These are phyloP conservation scores for Acacia confusa DNA, from an alignment of 306 rosid genomes.

Conservation along the genomic window DNA sequence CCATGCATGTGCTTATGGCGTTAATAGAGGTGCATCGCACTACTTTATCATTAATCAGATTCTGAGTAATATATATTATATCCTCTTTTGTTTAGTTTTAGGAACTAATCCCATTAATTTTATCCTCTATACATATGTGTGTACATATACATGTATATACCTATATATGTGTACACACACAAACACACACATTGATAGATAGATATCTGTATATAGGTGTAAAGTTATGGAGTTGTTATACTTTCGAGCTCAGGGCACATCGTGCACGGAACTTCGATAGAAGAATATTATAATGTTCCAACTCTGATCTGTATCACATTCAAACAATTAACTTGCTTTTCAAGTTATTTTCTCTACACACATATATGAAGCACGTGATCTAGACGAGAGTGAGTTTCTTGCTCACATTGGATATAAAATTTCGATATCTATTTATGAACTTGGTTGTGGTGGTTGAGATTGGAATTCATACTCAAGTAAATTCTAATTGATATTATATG, in stretches of 20 bases:
- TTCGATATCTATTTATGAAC: not conserved
- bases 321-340: conserved; percentile 1
- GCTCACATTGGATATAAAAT: not conserved
- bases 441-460: not conserved
- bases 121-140: not conserved
- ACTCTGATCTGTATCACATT: not conserved
- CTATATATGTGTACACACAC: too few relatives aligned
- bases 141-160: too few relatives aligned
- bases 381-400: not conserved
- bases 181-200: too few relatives aligned
- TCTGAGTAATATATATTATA: not conserved
- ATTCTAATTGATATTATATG: not conserved
- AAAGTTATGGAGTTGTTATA: not conserved
- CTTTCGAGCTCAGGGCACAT: not conserved
- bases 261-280: not conserved
- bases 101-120: not conserved
- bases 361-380: not conserved
- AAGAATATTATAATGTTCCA: not conserved
- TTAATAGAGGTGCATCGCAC: not conserved
- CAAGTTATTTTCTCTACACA: not conserved
- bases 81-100: not conserved
- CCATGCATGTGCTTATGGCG: not conserved
- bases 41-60: not conserved
- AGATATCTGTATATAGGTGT: conserved; percentile 1
- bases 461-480: not conserved